Evolutionary conservation across 106 monocot species (phyloP), one percentile per base, ranked within the genome.

Genomic region (Hemerocallis citrina): DNA sequence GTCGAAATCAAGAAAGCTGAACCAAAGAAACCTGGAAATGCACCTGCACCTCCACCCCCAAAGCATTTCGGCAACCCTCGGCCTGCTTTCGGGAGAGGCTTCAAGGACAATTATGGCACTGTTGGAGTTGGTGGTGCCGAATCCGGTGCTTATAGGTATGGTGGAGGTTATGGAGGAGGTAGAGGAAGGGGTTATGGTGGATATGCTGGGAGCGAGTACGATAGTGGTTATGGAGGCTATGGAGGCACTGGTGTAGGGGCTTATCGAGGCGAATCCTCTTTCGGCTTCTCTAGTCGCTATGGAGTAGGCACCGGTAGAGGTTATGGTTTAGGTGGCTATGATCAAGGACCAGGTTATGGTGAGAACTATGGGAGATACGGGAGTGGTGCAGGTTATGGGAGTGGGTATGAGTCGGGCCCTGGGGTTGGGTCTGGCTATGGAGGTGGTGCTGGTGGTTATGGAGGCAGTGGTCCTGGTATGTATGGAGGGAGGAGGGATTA

Each of bases 1-100:
- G 92, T 92, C 67, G 92, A 92, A 84, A 79, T 92, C 78, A 92
- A 92, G 88, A 92, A 92, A 67, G 92, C 92, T 68, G 92, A 93
- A 79, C 92, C 92, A 78, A 93, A 93, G 85, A 93, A 88, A 74
- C 52, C 83, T 43, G 61, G 61, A 8, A 25, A 44, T 42, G 61
- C 42, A 12, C 41, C 61, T 62, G 27, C 61, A 62, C 30, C 44
- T n/a, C 29, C 61, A 19, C 43, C 29, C 15, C 14, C 61, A 44
- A 62, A 62, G 61, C 44, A 44, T 43, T 62, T 35, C 21, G 35
- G 29, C 61, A 62, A 41, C 30, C 44, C 61, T 31, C 42, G 44
- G 23, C 44, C 61, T 44, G 28, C 35, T 29, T 29, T n/a, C 15
- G 42, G 61, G 30, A 62, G 61, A 43, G 61, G 61, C 30, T 62